Base-by-base conservation (phyloP, 768 basidiomycete species). In the Leccinum subtestaceum region DNA sequence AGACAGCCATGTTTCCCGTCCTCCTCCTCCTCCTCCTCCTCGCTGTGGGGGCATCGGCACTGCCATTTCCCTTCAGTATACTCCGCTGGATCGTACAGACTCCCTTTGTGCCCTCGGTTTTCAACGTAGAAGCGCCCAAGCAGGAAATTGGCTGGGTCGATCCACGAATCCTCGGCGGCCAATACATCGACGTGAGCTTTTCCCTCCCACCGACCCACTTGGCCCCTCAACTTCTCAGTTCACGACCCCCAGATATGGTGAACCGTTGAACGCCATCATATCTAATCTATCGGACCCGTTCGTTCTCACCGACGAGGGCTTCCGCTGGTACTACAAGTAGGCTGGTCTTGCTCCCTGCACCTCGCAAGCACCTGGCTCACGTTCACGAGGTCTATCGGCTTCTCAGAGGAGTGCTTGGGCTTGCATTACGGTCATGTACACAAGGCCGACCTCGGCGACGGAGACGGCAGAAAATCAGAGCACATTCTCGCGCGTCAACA, bases 221-320 rank as follows among this genome's bases (percentile, higher is more conserved):
- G 12, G 52, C 27, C 34, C 13, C 48, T 47, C 17, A 34, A 25
- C n/a, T 40, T 15, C 23, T 25, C 57, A 92, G 90, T 91, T 79
- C 72, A 86, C 88, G 8, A 84, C 81, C 4, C 78, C 78, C 55
- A 75, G 76, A 59, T 78, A 78, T 34, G 93, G 93, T 46, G 93
- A 95, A 74, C 93, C 93, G 12, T 73, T 95, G 58, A 95, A 95
- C 66, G 79, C 91, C 50, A 88, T 95, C 65, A 86, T 95, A 47
- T 89, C 90, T 27, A 87, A 83, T 48, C 77, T 75, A 27, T 93
- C 91, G 2, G 91, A 94, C 67, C 90, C 92, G 0, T 88, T 82
- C 70, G 75, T 95, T 56, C 84, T 95, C 62, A 88, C 89, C 7
- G 88, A 92, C 38, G 61, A 71, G 13, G 93, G 93, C 4, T 81